Conservation (phyloP, 768 basidiomycete genomes). For the Terana coerulea region DNA sequence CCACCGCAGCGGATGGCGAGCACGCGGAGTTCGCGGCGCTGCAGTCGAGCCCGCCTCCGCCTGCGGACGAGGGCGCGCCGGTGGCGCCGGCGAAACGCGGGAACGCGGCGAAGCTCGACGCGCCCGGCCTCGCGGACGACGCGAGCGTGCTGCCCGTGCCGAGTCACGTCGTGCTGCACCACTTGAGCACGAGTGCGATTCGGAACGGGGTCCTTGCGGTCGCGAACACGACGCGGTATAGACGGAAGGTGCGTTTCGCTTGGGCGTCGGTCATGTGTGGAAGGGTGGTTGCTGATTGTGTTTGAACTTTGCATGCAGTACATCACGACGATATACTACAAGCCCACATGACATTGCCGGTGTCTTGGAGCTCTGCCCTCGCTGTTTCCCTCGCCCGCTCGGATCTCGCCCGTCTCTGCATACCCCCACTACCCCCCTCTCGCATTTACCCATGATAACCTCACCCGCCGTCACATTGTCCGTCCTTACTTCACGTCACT, state of each 20-base stretch:
- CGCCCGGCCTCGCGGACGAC: slow-evolving; percentile 68
- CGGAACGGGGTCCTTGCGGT: slow-evolving; percentile 91
- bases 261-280: not conserved
- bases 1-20: slow-evolving; percentile 12
- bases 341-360: slow-evolving; percentile 45
- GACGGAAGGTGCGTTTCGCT: slow-evolving; percentile 75
- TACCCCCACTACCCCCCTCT: not conserved
- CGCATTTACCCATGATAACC: not conserved
- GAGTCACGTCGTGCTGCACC: slow-evolving; percentile 90
- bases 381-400: not conserved
- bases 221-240: slow-evolving; percentile 86
- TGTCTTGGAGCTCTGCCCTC: not conserved
- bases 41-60: slow-evolving; percentile 19
- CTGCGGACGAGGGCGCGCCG: slow-evolving; percentile 4
- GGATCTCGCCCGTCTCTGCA: not conserved
- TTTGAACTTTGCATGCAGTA: slow-evolving; percentile 43
- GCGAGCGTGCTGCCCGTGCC: slow-evolving; percentile 89
- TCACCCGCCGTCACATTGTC: not conserved
- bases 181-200: slow-evolving; percentile 93
- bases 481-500: not conserved
- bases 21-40: slow-evolving; percentile 23
- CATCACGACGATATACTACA: slow-evolving; percentile 83
- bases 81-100: slow-evolving; percentile 11
- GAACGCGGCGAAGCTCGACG: slow-evolving; percentile 22
- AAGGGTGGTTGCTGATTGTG: slow-evolving; percentile 13